phyloP scores from a whole-genome alignment of 2,329 filamentous ascomycete genomes.

The Aspergillus candidus region DNA sequence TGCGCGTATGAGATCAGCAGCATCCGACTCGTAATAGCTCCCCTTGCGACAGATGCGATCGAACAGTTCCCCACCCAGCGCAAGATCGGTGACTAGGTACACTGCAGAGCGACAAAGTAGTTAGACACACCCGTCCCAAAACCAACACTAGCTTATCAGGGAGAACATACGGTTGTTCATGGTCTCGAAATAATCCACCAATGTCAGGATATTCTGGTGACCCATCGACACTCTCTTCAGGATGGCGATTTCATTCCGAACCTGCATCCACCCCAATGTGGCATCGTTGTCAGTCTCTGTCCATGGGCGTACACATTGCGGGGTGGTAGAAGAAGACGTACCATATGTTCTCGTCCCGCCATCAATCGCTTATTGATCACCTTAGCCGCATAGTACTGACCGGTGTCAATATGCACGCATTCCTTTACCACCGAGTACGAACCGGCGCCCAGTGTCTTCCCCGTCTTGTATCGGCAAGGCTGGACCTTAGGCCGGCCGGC shows the following conservation, averaged over 20 bases:
- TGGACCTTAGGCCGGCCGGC: constrained; percentile 62
- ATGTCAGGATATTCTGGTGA: constrained; percentile 93
- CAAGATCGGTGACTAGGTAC: constrained; percentile 94
- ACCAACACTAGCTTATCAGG: background rate
- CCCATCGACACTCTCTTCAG: constrained; percentile 98
- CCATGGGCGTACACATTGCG: background rate
- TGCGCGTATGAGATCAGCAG: constrained; percentile 87
- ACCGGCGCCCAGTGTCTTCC: constrained; percentile 92
- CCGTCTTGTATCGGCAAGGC: constrained; percentile 96
- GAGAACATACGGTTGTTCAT: constrained; percentile 77
- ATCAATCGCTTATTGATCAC: constrained; percentile 99
- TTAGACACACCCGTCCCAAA: constrained; percentile 12
- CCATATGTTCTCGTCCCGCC: constrained; percentile 97
- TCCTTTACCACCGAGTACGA: constrained; percentile 99
- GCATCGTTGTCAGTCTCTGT: constrained; percentile 8
- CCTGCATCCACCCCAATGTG: constrained; percentile 45
- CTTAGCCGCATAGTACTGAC: constrained; percentile 96
- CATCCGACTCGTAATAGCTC: constrained; percentile 96
- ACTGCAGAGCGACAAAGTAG: constrained; percentile 42
- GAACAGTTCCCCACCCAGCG: constrained; percentile 92
- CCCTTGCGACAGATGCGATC: constrained; percentile 98
- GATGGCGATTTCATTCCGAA: constrained; percentile 95
- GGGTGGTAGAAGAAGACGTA: constrained; percentile 34
- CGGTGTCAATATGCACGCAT: constrained; percentile 96
- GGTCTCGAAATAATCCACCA: constrained; percentile 99